Base-by-base conservation (phyloP, 192 early-diverging fungal genomes). In the Coemansia nantahalensis region DNA sequence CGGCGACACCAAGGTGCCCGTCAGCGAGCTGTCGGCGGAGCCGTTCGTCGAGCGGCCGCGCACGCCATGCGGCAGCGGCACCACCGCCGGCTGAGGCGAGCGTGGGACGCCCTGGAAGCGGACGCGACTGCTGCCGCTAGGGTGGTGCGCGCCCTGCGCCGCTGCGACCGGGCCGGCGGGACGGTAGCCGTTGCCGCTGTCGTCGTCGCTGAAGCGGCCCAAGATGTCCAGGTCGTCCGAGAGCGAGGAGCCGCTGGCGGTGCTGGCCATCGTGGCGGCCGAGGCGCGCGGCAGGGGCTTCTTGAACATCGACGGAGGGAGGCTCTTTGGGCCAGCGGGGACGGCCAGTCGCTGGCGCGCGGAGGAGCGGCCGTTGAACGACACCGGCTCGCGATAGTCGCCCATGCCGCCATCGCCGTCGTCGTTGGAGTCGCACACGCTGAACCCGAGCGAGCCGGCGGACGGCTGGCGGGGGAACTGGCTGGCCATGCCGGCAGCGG, bases 1-100 rank as follows among this genome's bases (percentile, higher is more conserved):
- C 11, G 72, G 51, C 2, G 65, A 64, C 17, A 76, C 72, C 11
- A 76, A 50, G 1, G 72, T 76, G 11, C 65, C 65, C 0, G 72
- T 76, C 36, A 76, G 59, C 30, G 72, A 76, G 72, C 72, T 76
- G 40, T 76, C 61, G 11, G 72, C 45, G 1, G 72, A 76, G 21
- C 54, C 62, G 41, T 42, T 46, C 16, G 55, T 22, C 11, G 45
- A 47, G n/a, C 42, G 43, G 30, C 48, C 17, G 52, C 56, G 60
- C 1, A 17, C 42, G 37, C 39, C 56, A 9, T 51, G 70, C 37
- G 47, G 38, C 23, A 62, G 33, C 2, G 56, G 60, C 22, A 59
- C 43, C 4, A 62, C 52, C 10, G 54, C 50, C 0, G 59, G 42
- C 23, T n/a, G n/a, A n/a, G 39, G 31, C 11, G 47, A 11, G 17